phyloP scores from a whole-genome alignment of 768 basidiomycete genomes.

The Leccinum uliginosum region DNA sequence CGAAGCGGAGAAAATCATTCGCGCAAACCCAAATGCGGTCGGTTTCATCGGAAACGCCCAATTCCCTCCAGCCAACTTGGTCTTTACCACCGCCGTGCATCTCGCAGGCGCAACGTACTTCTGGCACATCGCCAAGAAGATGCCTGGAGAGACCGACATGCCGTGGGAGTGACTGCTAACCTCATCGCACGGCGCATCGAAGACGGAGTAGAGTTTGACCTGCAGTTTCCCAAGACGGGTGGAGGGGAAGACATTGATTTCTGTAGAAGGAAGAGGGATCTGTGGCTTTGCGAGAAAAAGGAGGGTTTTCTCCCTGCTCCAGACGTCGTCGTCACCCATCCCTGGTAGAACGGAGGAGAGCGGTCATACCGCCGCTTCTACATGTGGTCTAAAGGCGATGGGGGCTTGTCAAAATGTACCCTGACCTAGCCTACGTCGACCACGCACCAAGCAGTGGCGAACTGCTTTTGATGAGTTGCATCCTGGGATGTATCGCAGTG shows the following conservation, averaged over 20 bases:
- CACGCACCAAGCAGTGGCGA: conserved; percentile 49
- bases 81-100: conserved; percentile 53
- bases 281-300: conserved; percentile 30
- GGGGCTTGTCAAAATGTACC: conserved; percentile 46
- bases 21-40: conserved; percentile 41
- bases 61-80: conserved; percentile 44
- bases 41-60: conserved; percentile 51
- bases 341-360: conserved; percentile 50
- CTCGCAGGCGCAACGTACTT: conserved; percentile 56
- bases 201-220: conserved; percentile 44
- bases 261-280: conserved; percentile 43
- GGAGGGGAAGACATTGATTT: conserved; percentile 64
- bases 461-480: conserved; percentile 29
- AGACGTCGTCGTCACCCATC: conserved; percentile 47
- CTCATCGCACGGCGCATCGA: conserved; percentile 44
- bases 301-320: conserved; percentile 48
- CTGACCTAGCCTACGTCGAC: conserved; percentile 43
- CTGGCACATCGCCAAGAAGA: conserved; percentile 56
- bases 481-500: conserved; percentile 11
- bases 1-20: conserved; percentile 45
- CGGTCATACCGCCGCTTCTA: conserved; percentile 50
- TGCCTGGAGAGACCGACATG: conserved; percentile 36
- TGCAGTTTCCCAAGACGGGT: conserved; percentile 55
- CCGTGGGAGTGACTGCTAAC: conserved; percentile 64
- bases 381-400: conserved; percentile 58